Evolutionary conservation across 257 asterid genomes (phyloP).

Genomic region (Nicotiana noctiflora): DNA sequence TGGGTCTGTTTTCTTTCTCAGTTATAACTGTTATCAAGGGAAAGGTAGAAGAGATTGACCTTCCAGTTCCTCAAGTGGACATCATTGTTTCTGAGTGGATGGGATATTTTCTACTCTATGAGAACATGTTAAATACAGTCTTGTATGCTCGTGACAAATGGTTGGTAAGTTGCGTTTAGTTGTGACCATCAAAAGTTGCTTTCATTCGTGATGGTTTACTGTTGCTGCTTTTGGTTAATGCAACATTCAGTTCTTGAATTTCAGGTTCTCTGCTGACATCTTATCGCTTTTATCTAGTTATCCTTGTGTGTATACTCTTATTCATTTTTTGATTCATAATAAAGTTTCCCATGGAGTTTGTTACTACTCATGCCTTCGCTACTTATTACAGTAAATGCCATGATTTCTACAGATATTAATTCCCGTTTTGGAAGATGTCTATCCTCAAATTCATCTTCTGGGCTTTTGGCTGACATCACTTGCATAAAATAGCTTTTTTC

Average conservation of each 20-base stretch:
- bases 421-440: not conserved
- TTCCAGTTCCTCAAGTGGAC: conserved; percentile 88
- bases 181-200: not conserved
- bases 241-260: not conserved
- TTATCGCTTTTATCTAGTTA: not conserved
- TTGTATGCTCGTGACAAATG: conserved; percentile 90
- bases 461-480: not conserved
- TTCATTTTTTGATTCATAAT: not conserved
- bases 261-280: not conserved
- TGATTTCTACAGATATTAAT: not conserved
- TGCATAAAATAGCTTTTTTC: not conserved
- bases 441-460: not conserved
- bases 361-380: not conserved
- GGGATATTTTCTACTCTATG: conserved; percentile 87
- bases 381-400: not conserved
- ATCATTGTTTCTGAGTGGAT: conserved; percentile 95
- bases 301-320: not conserved
- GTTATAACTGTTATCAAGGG: conserved; percentile 86
- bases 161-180: conserved; percentile 49
- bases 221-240: not conserved
- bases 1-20: conserved; percentile 19
- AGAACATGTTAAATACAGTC: conserved; percentile 80
- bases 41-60: conserved; percentile 90
- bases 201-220: not conserved
- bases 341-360: not conserved